Base-by-base conservation (phyloP, 1,284 basidiomycete genomes). In the Boletellus sp. region DNA sequence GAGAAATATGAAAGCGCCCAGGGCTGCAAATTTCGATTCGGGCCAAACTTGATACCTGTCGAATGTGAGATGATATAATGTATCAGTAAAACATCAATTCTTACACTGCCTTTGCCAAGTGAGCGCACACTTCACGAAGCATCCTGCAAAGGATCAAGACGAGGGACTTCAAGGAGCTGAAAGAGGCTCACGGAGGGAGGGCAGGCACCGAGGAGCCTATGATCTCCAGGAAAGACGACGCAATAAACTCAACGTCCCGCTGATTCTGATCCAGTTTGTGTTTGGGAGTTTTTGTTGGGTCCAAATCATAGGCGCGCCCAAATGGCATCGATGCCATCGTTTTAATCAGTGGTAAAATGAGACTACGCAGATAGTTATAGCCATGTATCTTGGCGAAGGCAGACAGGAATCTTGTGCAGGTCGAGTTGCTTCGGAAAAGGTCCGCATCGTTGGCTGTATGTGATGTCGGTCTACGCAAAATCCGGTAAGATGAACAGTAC, bases 1-100 rank as follows among this genome's bases (percentile, higher is more conserved):
- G 25, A 95, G 72, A 64, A 95, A 94, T 53, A 95, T 87, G 71
- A 95, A 95, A 6, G 91, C 90, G 19, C 92, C 93, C 19, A 94
- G 79, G 0, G 91, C 90, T 14, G 89, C 82, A 61, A 88, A 91
- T 59, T 89, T 88, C 4, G 88, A 79, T 46, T 91, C 85, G 0
- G 90, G 89, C 82, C 88, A 94, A 4, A 83, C 73, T 43, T 80
- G 67, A 48, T 68, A 68, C 37, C 77, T 47, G 72, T 39, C 43
- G 11, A 35, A 29, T 4, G 37, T 62, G 29, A 62, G 53, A 52
- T 48, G 43, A 47, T 32, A 29, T 43, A 19, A 50, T 32, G 42
- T n/a, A n/a, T 29, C 41, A 23, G 9, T 40, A 22, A 16, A 6
- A 22, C 22, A 48, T 29, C 29, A 43, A 34, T n/a, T 25, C 88